Conservation (phyloP, 2,329 filamentous ascomycete species). For the Iodosphaeria phyllophila region DNA sequence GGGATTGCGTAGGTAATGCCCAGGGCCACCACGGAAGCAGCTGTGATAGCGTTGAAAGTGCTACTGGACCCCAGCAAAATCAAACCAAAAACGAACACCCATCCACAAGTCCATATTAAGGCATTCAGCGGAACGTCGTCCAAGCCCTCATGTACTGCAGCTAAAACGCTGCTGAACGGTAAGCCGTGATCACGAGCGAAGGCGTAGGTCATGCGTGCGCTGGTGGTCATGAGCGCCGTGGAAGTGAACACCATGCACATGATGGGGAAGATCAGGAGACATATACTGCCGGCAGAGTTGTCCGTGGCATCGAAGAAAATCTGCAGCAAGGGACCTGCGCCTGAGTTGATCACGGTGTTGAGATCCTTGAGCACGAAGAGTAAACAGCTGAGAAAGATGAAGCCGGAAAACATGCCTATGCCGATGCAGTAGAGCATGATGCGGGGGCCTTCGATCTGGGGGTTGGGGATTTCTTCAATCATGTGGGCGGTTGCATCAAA, state of each 20-base stretch:
- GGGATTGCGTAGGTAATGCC: conserved; percentile 60
- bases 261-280: conserved; percentile 47
- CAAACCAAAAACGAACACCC: conserved; percentile 49
- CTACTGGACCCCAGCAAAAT: conserved; percentile 50
- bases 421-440: conserved; percentile 33
- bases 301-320: conserved; percentile 44
- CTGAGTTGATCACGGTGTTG: conserved; percentile 31
- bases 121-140: conserved; percentile 50
- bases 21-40: conserved; percentile 52
- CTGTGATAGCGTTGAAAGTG: conserved; percentile 55
- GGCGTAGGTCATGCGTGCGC: conserved; percentile 46
- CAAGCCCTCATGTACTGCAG: conserved; percentile 38
- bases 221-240: conserved; percentile 46
- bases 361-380: conserved; percentile 45
- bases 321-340: conserved; percentile 38
- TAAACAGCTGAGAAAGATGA: conserved; percentile 41
- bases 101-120: conserved; percentile 35
- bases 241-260: conserved; percentile 45
- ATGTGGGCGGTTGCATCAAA: conserved; percentile 35
- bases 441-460: conserved; percentile 8
- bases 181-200: conserved; percentile 35
- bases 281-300: conserved; percentile 41
- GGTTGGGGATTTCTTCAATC: conserved; percentile 40
- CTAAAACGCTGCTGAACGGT: conserved; percentile 30
- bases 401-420: conserved; percentile 44